These are phyloP conservation scores for Evernia prunastri DNA, from an alignment of 495 filamentous ascomycete species.

Conservation along the genomic window DNA sequence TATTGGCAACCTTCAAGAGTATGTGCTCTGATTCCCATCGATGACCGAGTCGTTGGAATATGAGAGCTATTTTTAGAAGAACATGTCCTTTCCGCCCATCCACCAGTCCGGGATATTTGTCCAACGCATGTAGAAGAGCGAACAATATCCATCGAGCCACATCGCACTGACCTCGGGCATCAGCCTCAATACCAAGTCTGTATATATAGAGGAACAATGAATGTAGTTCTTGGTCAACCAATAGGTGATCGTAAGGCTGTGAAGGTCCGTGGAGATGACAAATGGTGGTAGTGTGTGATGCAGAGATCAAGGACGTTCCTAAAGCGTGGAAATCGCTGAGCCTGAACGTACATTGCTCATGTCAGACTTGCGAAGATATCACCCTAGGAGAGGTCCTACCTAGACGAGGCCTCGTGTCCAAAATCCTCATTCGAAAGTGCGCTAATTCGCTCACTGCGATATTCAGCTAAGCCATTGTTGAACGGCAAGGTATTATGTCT, in stretches of 20 bases:
- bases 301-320: neutral
- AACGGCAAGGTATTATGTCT: neutral
- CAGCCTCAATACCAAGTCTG: neutral
- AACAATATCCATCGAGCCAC: conserved; percentile 9
- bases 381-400: no score
- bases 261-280: neutral
- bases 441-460: neutral
- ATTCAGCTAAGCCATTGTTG: neutral
- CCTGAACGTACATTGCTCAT: no score
- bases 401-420: neutral
- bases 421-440: neutral
- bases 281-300: neutral
- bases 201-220: conserved; percentile 12
- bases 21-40: conserved; percentile 4
- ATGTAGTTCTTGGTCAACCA: neutral
- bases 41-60: conserved; percentile 1
- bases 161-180: neutral
- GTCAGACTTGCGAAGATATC: no score
- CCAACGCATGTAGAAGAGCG: conserved; percentile 6
- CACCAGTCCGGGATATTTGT: conserved; percentile 1
- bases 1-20: neutral
- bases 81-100: conserved; percentile 2
- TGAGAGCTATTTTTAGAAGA: conserved; percentile 4
- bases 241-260: neutral
- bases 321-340: neutral